These are phyloP conservation scores for Fraxinus dipetala DNA, from an alignment of 305 asterid genomes.

Conservation along the genomic window DNA sequence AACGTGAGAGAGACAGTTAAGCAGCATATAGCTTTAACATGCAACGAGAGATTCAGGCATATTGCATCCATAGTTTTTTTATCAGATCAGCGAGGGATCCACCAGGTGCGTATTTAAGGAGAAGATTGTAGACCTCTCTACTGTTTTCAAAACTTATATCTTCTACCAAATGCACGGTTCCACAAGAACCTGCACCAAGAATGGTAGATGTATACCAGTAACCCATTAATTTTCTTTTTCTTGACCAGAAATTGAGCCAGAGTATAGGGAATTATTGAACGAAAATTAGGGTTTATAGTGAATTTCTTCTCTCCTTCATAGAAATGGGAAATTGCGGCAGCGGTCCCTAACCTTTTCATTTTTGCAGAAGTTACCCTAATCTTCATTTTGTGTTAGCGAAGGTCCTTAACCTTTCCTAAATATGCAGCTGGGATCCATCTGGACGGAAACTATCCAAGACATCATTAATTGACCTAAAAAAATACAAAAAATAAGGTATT, in stretches of 20 bases:
- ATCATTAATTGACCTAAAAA: too few species aligned
- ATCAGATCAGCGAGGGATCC: neutral
- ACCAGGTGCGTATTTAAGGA: neutral
- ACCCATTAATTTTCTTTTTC: neutral
- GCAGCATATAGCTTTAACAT: neutral
- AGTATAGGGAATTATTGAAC: neutral
- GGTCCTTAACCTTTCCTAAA: too few species aligned
- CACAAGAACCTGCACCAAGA: neutral
- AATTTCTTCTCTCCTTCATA: neutral
- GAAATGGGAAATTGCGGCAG: neutral
- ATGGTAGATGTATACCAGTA: neutral
- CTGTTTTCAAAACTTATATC: neutral
- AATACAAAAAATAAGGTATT: too few species aligned
- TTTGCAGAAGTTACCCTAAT: too few species aligned
- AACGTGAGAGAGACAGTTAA: neutral
- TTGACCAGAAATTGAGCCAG: neutral
- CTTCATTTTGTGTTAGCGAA: too few species aligned
- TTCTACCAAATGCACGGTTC: neutral
- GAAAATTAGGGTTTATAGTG: neutral
- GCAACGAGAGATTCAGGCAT: constrained; percentile 5
- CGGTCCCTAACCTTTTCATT: too few species aligned
- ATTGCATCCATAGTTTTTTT: neutral
- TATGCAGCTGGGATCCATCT: too few species aligned
- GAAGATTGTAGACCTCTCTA: neutral
- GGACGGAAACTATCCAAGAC: too few species aligned